These are phyloP conservation scores for Camelina neglecta DNA, from an alignment of 345 rosid genomes.

Conservation along the genomic window DNA sequence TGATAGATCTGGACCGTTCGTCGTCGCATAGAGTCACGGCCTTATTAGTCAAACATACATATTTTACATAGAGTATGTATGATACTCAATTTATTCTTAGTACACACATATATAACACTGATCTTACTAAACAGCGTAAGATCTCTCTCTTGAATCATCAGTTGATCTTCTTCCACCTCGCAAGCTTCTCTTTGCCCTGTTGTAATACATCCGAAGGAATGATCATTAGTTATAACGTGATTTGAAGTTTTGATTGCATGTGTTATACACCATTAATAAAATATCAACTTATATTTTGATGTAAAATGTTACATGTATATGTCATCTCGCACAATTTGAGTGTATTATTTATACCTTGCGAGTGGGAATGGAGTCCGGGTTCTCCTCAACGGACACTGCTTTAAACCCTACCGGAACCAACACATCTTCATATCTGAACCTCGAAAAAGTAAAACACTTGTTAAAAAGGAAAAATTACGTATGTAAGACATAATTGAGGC, in stretches of 20 bases:
- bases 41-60: background rate
- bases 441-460: slow-evolving; percentile 1
- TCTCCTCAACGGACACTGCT: slow-evolving; percentile 63
- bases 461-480: background rate
- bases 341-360: slow-evolving; percentile 57
- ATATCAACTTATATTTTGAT: background rate
- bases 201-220: background rate
- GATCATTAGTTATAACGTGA: background rate
- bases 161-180: slow-evolving; percentile 72
- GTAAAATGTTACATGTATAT: background rate
- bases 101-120: background rate
- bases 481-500: background rate
- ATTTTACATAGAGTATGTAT: background rate
- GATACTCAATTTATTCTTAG: background rate
- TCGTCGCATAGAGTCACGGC: background rate
- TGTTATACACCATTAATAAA: background rate
- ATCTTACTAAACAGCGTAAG: slow-evolving; percentile 16
- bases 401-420: slow-evolving; percentile 69
- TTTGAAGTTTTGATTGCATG: background rate
- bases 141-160: slow-evolving; percentile 1
- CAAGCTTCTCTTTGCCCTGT: slow-evolving; percentile 88
- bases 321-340: background rate
- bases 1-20: background rate
- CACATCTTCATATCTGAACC: slow-evolving; percentile 71
- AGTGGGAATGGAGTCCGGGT: slow-evolving; percentile 59